Evolutionary conservation across 129 eudicot species (phyloP).

Genomic region (Heracleum sosnowskyi): DNA sequence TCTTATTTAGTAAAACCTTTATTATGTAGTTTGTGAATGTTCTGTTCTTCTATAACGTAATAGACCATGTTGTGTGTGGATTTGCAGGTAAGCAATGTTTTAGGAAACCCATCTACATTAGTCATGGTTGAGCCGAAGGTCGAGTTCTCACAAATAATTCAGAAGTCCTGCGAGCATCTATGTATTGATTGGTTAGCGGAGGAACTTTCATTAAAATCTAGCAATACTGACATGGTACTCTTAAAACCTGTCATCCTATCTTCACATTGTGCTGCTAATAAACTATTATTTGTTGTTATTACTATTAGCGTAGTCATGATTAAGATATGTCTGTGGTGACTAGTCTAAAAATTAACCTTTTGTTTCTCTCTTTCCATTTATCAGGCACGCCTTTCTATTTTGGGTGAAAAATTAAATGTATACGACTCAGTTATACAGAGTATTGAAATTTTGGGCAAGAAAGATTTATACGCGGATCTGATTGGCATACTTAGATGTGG

Average conservation of each 20-base stretch:
- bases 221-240: slow-evolving; percentile 56
- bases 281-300: not conserved
- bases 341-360: slow-evolving; percentile 5
- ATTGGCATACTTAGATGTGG: slow-evolving; percentile 61
- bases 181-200: slow-evolving; percentile 71
- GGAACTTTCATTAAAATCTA: slow-evolving; percentile 47
- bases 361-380: not conserved
- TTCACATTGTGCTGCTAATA: slow-evolving; percentile 9
- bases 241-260: slow-evolving; percentile 4
- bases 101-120: slow-evolving; percentile 28
- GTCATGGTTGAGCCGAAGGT: slow-evolving; percentile 31
- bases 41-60: not conserved
- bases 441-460: slow-evolving; percentile 69
- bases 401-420: slow-evolving; percentile 59
- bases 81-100: slow-evolving; percentile 55
- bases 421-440: slow-evolving; percentile 47
- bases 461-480: slow-evolving; percentile 71
- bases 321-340: slow-evolving; percentile 3
- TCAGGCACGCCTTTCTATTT: slow-evolving; percentile 52
- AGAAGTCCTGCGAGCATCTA: slow-evolving; percentile 50
- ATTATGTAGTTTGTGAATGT: not conserved
- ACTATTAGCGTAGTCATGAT: not conserved
- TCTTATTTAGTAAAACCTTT: not conserved
- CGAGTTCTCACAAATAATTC: slow-evolving; percentile 43
- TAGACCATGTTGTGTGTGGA: slow-evolving; percentile 9